phyloP scores from a whole-genome alignment of 2,329 filamentous ascomycete species.

The Botrytis porri region DNA sequence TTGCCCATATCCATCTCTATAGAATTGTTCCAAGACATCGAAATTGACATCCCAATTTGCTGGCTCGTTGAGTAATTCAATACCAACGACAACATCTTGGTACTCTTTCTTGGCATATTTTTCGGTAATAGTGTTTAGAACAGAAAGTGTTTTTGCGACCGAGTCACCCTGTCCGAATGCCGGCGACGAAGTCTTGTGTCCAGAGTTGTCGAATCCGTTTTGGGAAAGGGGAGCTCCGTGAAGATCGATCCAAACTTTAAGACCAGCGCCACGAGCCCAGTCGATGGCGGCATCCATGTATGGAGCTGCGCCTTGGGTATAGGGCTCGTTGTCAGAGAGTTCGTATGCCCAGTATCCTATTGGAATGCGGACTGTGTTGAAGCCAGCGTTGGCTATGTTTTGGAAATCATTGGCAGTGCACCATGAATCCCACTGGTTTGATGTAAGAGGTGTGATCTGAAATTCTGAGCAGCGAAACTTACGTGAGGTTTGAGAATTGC shows the following conservation, averaged over 20 bases:
- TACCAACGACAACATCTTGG: constrained; percentile 56
- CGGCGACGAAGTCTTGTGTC: constrained; percentile 45
- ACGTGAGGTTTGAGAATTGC: constrained; percentile 51
- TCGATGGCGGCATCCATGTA: constrained; percentile 56
- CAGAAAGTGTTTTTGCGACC: constrained; percentile 49
- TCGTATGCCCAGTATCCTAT: constrained; percentile 60
- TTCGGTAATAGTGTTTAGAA: constrained; percentile 54
- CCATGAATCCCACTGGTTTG: constrained; percentile 36
- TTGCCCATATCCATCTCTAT: constrained; percentile 50
- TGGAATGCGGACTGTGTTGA: constrained; percentile 58
- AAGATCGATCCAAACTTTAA: constrained; percentile 58
- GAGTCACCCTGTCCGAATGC: constrained; percentile 48
- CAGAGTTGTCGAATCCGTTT: constrained; percentile 63
- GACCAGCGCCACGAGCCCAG: constrained; percentile 50
- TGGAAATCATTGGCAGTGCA: constrained; percentile 48
- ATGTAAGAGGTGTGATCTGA: constrained; percentile 31
- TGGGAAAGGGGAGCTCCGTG: constrained; percentile 56
- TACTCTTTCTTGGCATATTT: constrained; percentile 54
- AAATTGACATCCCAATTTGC: constrained; percentile 39
- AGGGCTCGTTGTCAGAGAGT: constrained; percentile 48
- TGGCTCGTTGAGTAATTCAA: constrained; percentile 57
- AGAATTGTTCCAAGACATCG: constrained; percentile 39
- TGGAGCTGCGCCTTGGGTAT: constrained; percentile 48
- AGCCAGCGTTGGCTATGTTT: constrained; percentile 53
- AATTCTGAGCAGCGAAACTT: constrained; percentile 1